A percentile compares a stretch with the other conserved stretches of the same genome.
These are phyloP conservation scores for Phytophthora meadii DNA, from an alignment of 352 stramenopile genomes.

Conservation along the genomic window DNA sequence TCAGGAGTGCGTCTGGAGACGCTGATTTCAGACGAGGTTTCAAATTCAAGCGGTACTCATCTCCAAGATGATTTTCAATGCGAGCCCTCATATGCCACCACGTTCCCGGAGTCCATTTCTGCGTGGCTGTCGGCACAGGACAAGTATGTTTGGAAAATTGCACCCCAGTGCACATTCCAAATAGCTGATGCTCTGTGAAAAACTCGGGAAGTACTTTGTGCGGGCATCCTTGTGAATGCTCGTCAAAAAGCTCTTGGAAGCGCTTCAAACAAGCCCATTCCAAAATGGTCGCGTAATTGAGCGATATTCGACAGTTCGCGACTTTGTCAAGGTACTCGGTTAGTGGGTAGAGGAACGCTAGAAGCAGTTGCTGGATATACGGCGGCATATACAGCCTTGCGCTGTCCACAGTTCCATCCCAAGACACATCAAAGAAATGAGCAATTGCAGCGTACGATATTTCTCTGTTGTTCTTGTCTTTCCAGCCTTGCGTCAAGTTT, in stretches of 20 bases:
- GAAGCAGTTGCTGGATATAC: neutral
- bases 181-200: neutral
- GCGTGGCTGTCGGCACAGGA: neutral
- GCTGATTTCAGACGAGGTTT: no score
- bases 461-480: neutral
- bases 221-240: neutral
- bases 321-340: neutral
- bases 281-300: neutral
- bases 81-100: no score
- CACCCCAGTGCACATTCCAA: neutral
- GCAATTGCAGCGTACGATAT: neutral
- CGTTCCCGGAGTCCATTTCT: neutral
- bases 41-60: no score
- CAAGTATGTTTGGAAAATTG: neutral
- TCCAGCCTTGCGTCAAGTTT: neutral
- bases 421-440: slow-evolving; percentile 1
- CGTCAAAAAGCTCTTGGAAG: neutral
- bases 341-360: neutral
- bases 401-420: neutral
- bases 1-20: neutral
- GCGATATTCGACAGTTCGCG: neutral
- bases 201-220: neutral
- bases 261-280: neutral
- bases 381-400: slow-evolving; percentile 4
- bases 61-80: no score